A percentile compares a stretch with the other conserved stretches of the same genome.
phyloP scores from a whole-genome alignment of 2,329 filamentous ascomycete species.

The Paracoccidioides lutzii region DNA sequence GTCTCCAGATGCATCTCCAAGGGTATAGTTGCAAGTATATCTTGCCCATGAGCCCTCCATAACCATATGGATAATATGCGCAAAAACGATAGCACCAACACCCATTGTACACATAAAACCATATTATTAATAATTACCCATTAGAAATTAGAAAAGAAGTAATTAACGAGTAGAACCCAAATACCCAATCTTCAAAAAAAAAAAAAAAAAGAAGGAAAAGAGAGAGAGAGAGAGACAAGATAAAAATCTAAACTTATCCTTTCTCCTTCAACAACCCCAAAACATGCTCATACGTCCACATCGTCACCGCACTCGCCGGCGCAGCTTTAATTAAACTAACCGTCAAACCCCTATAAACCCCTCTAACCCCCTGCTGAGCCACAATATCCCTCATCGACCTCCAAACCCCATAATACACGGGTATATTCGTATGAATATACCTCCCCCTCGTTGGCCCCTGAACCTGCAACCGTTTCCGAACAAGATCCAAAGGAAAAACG shows the following conservation, averaged over 20 bases:
- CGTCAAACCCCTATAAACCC: slow-evolving; percentile 74
- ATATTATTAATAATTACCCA: no score
- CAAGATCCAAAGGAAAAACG: slow-evolving; percentile 85
- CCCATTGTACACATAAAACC: no score
- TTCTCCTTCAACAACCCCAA: slow-evolving; percentile 45
- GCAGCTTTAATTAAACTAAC: slow-evolving; percentile 89
- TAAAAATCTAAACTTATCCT: neutral
- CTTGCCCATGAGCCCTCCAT: no score
- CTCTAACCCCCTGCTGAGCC: slow-evolving; percentile 58
- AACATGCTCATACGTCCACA: slow-evolving; percentile 84
- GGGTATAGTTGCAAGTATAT: no score
- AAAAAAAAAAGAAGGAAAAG: no score
- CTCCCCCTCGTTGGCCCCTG: slow-evolving; percentile 70
- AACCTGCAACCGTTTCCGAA: slow-evolving; percentile 85
- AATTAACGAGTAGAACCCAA: neutral
- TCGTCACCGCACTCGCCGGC: slow-evolving; percentile 80
- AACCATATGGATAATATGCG: no score
- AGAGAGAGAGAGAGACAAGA: no score
- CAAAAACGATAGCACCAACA: no score
- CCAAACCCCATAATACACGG: slow-evolving; percentile 60
- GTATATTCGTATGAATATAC: slow-evolving; percentile 81
- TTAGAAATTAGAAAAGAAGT: no score
- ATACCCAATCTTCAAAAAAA: neutral
- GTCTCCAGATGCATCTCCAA: no score
- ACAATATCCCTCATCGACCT: slow-evolving; percentile 57